These are phyloP conservation scores for Chrysanthemum makinoi DNA, from an alignment of 129 eudicot genomes.

Conservation along the genomic window DNA sequence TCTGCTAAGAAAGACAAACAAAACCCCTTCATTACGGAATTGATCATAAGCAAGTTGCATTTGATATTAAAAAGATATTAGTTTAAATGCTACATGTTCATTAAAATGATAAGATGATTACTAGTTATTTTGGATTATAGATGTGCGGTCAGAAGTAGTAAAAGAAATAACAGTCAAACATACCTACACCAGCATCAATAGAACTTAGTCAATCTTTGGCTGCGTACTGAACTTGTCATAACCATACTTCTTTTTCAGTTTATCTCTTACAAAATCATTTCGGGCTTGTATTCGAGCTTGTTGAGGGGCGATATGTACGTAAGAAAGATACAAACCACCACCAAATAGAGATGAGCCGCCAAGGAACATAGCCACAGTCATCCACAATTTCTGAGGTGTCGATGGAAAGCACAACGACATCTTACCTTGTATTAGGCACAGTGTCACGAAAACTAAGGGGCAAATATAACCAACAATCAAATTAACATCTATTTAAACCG, in stretches of 20 bases:
- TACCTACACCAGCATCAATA: constrained; percentile 17
- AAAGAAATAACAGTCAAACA: not conserved
- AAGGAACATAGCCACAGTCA: constrained; percentile 53
- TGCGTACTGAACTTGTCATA: constrained; percentile 38
- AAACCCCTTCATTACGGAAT: not conserved
- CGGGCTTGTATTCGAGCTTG: constrained; percentile 86
- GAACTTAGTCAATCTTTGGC: constrained; percentile 12
- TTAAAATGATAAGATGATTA: too few relatives aligned
- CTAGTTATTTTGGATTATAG: too few relatives aligned
- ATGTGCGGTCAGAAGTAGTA: not conserved
- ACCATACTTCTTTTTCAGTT: constrained; percentile 64
- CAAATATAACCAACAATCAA: too few relatives aligned
- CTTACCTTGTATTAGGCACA: constrained; percentile 17
- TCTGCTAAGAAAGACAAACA: constrained; percentile 11
- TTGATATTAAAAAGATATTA: too few relatives aligned
- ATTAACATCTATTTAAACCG: too few relatives aligned
- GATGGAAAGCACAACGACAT: constrained; percentile 78
- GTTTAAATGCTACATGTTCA: too few relatives aligned
- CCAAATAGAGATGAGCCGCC: constrained; percentile 57
- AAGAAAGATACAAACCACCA: constrained; percentile 67
- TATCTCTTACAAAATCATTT: constrained; percentile 57
- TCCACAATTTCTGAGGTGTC: constrained; percentile 57
- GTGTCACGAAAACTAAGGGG: not conserved
- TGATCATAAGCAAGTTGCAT: not conserved
- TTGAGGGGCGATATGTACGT: constrained; percentile 80